These are phyloP conservation scores for Eucalyptus viminalis DNA, from an alignment of 345 rosid species.

Conservation along the genomic window DNA sequence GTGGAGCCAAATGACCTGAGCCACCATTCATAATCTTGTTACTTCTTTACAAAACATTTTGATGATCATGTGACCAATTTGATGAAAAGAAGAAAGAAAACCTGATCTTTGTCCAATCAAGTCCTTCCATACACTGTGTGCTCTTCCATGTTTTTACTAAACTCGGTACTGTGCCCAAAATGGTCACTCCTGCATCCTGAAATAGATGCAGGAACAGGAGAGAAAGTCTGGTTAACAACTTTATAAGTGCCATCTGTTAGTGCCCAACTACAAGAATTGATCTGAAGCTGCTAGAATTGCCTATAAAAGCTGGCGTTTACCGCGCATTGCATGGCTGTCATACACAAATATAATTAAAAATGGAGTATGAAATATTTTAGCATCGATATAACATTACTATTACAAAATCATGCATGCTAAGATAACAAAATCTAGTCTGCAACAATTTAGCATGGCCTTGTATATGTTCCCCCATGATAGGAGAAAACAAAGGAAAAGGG, in stretches of 20 bases:
- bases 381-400: neutral
- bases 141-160: conserved; percentile 83
- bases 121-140: conserved; percentile 52
- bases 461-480: neutral
- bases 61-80: neutral
- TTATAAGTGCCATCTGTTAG: neutral
- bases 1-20: conserved; percentile 47
- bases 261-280: neutral
- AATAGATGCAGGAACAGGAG: neutral
- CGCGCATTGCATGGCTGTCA: neutral
- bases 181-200: conserved; percentile 84
- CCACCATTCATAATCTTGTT: neutral
- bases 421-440: neutral
- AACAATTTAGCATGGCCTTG: neutral
- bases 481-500: too few species aligned
- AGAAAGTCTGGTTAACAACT: neutral
- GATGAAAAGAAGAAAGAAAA: neutral
- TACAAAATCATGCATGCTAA: neutral
- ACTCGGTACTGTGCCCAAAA: conserved; percentile 89
- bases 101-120: conserved; percentile 75
- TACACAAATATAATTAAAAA: neutral
- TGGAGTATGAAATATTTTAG: neutral
- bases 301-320: neutral
- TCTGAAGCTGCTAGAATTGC: neutral
- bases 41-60: neutral